Evolutionary conservation across 257 asterid genomes (phyloP).

Genomic region (Parsonsia alboflavescens): DNA sequence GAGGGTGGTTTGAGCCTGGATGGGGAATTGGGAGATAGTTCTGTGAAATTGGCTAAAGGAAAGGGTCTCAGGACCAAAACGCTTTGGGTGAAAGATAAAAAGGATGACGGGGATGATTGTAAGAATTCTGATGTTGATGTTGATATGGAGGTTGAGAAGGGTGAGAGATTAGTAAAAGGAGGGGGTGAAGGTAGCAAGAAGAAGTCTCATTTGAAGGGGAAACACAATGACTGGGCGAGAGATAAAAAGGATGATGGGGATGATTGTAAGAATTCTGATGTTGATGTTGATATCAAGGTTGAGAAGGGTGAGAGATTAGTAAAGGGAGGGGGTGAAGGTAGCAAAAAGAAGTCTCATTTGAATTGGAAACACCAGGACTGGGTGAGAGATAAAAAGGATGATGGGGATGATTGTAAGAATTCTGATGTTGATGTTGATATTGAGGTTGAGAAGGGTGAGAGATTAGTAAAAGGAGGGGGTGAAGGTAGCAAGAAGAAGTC

Average conservation of each 20-base stretch:
- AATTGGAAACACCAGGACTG: constrained; percentile 7
- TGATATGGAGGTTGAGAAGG: background rate
- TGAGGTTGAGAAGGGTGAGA: background rate
- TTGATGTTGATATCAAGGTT: background rate
- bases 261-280: constrained; percentile 7
- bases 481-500: constrained; percentile 8
- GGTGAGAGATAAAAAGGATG: background rate
- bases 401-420: constrained; percentile 3
- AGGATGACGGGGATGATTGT: background rate
- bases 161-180: background rate
- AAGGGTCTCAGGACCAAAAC: constrained; percentile 18
- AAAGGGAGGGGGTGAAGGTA: background rate
- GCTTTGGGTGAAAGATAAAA: background rate
- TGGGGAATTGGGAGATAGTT: background rate
- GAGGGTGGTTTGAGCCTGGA: background rate
- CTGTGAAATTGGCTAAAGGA: constrained; percentile 4
- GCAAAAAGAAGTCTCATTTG: constrained; percentile 10
- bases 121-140: constrained; percentile 11
- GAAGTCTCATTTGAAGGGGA: constrained; percentile 10
- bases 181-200: constrained; percentile 3
- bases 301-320: background rate
- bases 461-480: background rate
- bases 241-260: background rate
- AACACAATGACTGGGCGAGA: background rate
- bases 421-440: constrained; percentile 6